phyloP scores from a whole-genome alignment of 1,284 basidiomycete genomes.

The Fomitopsis palustris region DNA sequence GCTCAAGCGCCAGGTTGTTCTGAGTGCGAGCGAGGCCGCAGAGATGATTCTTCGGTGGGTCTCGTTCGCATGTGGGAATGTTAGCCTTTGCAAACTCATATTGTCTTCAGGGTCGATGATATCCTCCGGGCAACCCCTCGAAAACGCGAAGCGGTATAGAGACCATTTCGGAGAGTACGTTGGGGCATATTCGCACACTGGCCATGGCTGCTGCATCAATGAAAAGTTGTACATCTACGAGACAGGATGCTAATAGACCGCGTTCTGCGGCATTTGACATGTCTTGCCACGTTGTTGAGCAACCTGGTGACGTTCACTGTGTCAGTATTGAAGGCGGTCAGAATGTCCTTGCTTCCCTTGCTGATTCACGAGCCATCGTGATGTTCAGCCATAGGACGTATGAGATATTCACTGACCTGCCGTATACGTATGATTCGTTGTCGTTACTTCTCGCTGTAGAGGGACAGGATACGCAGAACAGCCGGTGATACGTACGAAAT shows the following conservation, averaged over 20 bases:
- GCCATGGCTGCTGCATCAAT: neutral
- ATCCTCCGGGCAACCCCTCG: slow-evolving; percentile 24
- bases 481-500: too few relatives aligned
- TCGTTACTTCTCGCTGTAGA: too few relatives aligned
- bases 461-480: too few relatives aligned
- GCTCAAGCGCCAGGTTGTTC: slow-evolving; percentile 92
- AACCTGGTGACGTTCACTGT: too few relatives aligned
- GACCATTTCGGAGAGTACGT: neutral
- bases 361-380: too few relatives aligned
- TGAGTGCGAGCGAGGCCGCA: slow-evolving; percentile 93
- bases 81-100: neutral
- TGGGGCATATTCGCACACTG: neutral
- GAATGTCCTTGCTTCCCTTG: too few relatives aligned
- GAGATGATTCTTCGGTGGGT: slow-evolving; percentile 97
- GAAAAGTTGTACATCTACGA: neutral
- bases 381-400: too few relatives aligned
- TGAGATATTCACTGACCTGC: too few relatives aligned
- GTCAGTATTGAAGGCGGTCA: too few relatives aligned
- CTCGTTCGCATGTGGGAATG: neutral
- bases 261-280: neutral
- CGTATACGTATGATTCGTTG: too few relatives aligned
- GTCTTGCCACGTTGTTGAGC: too few relatives aligned
- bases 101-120: slow-evolving; percentile 19
- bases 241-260: neutral
- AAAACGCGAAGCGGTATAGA: slow-evolving; percentile 24